These are phyloP conservation scores for Pestalotiopsis sp. DNA, from an alignment of 2,329 filamentous ascomycete genomes.

Conservation along the genomic window DNA sequence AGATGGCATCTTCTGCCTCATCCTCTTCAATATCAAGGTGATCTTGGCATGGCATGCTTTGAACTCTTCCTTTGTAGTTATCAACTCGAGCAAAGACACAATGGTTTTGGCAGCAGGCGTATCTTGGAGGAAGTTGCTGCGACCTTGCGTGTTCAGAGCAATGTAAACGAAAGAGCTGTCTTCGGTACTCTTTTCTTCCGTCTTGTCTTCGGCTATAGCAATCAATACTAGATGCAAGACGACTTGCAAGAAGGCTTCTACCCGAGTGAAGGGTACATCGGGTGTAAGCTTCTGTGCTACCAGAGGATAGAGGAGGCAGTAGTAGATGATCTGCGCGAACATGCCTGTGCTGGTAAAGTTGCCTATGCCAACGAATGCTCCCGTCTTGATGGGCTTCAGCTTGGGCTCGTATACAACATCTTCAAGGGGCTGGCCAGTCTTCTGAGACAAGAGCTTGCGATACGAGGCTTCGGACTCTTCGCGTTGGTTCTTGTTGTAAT, in stretches of 20 bases:
- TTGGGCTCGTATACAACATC: constrained; percentile 93
- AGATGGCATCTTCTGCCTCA: constrained; percentile 79
- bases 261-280: constrained; percentile 75
- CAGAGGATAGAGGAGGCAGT: constrained; percentile 80
- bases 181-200: constrained; percentile 53
- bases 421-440: constrained; percentile 76
- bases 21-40: constrained; percentile 76
- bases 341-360: constrained; percentile 81
- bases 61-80: constrained; percentile 72
- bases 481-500: constrained; percentile 95
- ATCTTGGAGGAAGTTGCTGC: constrained; percentile 62
- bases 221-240: constrained; percentile 86
- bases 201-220: constrained; percentile 80
- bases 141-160: constrained; percentile 66
- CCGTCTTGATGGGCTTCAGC: constrained; percentile 73
- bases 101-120: constrained; percentile 63
- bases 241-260: constrained; percentile 91
- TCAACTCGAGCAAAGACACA: constrained; percentile 63
- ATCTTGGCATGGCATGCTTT: constrained; percentile 86
- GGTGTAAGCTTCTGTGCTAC: constrained; percentile 70
- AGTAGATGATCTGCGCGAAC: constrained; percentile 89
- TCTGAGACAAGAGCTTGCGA: constrained; percentile 83
- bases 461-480: constrained; percentile 93
- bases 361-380: constrained; percentile 77
- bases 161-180: constrained; percentile 72